These are phyloP conservation scores for Venustampulla echinocandica DNA, from an alignment of 495 filamentous ascomycete genomes.

Conservation along the genomic window DNA sequence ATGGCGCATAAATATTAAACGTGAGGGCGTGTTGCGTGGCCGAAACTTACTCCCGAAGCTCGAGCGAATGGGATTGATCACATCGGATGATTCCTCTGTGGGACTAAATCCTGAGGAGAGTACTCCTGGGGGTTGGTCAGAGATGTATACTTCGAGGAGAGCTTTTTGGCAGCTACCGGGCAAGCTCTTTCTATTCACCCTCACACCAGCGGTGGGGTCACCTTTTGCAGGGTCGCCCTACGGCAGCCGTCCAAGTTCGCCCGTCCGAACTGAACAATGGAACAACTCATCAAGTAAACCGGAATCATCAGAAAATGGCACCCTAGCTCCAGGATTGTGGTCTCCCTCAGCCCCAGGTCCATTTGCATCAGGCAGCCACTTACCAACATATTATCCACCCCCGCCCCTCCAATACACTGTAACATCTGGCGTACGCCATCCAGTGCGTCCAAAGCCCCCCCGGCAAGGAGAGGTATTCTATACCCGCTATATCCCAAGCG, in stretches of 20 bases:
- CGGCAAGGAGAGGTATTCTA: constrained; percentile 86
- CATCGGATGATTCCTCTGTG: constrained; percentile 65
- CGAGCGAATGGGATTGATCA: constrained; percentile 83
- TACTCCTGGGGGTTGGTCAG: constrained; percentile 55
- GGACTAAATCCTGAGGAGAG: constrained; percentile 55
- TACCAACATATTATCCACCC: constrained; percentile 87
- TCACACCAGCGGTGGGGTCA: constrained; percentile 48
- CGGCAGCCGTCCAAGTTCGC: constrained; percentile 35
- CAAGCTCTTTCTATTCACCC: constrained; percentile 77
- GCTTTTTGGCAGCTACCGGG: constrained; percentile 91
- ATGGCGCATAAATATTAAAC: constrained; percentile 80
- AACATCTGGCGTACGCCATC: constrained; percentile 74
- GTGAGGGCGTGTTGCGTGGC: constrained; percentile 78
- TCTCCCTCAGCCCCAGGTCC: constrained; percentile 43
- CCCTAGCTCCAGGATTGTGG: constrained; percentile 12
- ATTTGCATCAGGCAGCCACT: constrained; percentile 67
- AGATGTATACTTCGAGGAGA: constrained; percentile 72
- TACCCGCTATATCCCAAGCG: constrained; percentile 71
- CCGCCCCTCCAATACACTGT: constrained; percentile 72
- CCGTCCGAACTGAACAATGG: constrained; percentile 16
- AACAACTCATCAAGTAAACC: constrained; percentile 15
- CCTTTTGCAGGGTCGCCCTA: constrained; percentile 50
- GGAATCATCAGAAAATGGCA: constrained; percentile 7
- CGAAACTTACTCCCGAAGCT: constrained; percentile 79
- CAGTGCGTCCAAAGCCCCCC: constrained; percentile 79